A percentile compares a stretch with the other conserved stretches of the same genome.
These are phyloP conservation scores for Dendrocalamus latiflorus DNA, from an alignment of 202 grass and related monocot genomes.

Conservation along the genomic window DNA sequence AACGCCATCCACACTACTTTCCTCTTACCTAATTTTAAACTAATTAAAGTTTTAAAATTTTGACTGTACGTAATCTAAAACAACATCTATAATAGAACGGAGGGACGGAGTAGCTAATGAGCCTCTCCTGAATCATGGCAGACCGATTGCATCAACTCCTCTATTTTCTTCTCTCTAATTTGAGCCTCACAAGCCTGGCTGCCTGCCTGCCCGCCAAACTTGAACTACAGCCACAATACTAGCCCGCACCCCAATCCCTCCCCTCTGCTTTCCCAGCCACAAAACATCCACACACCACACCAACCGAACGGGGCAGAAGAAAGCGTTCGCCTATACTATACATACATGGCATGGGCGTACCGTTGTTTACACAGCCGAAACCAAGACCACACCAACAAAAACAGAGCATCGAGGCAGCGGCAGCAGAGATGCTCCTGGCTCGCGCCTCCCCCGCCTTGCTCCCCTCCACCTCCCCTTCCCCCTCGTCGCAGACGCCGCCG, in stretches of 20 bases:
- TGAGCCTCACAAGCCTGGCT: not conserved
- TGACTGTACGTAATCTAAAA: too few relatives aligned
- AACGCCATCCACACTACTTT: too few relatives aligned
- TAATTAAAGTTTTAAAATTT: too few relatives aligned
- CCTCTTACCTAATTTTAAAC: too few relatives aligned
- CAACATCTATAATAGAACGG: too few relatives aligned
- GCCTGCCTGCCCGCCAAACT: not conserved
- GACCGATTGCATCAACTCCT: too few relatives aligned
- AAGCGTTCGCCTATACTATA: not conserved
- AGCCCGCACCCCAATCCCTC: conserved; percentile 34
- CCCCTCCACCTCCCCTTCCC: conserved; percentile 26
- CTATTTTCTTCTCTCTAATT: too few relatives aligned
- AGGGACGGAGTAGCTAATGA: too few relatives aligned
- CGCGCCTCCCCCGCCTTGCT: conserved; percentile 46
- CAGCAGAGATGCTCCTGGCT: conserved; percentile 48
- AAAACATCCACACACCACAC: not conserved
- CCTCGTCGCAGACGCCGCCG: conserved; percentile 30
- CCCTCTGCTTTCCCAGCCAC: conserved; percentile 28
- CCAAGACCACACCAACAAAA: not conserved
- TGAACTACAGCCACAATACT: conserved; percentile 24
- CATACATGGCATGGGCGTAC: not conserved
- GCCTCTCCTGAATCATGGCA: too few relatives aligned
- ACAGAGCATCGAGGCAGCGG: not conserved
- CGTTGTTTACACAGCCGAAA: not conserved
- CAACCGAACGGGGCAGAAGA: not conserved